phyloP scores from a whole-genome alignment of 371 early-diverging fungal genomes.

The Saksenaea oblongispora region DNA sequence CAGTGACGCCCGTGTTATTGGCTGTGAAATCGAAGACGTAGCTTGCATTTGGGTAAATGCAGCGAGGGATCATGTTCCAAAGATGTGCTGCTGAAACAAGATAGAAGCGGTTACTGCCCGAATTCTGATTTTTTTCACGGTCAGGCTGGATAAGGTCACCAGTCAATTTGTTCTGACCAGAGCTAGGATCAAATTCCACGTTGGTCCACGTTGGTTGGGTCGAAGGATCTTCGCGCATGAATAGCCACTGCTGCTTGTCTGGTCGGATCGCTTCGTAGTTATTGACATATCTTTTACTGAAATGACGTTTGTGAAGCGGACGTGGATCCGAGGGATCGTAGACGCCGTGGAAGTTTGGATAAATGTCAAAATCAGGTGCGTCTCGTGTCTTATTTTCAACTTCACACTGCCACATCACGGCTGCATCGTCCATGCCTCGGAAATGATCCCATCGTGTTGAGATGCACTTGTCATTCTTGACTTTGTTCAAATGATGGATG shows the following conservation, averaged over 20 bases:
- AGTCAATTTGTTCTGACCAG: constrained; percentile 17
- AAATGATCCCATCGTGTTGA: constrained; percentile 37
- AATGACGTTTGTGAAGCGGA: constrained; percentile 12
- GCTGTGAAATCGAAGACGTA: constrained; percentile 32
- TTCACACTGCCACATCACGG: constrained; percentile 38
- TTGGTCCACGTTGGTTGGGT: constrained; percentile 17
- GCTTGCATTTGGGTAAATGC: constrained; percentile 25
- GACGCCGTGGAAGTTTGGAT: constrained; percentile 28
- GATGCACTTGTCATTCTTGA: constrained; percentile 33
- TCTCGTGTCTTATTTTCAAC: constrained; percentile 27
- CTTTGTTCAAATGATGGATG: constrained; percentile 30
- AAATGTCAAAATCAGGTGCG: constrained; percentile 30
- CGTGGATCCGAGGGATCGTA: constrained; percentile 27
- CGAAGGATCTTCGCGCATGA: constrained; percentile 25
- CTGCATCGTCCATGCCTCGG: constrained; percentile 32
- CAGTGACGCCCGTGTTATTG: constrained; percentile 37
- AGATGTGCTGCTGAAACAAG: constrained; percentile 34
- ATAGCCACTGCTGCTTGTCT: constrained; percentile 40
- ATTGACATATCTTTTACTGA: constrained; percentile 17
- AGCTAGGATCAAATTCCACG: constrained; percentile 26
- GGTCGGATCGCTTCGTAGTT: constrained; percentile 30
- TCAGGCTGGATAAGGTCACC: constrained; percentile 24
- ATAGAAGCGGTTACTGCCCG: constrained; percentile 22
- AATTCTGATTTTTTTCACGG: constrained; percentile 20
- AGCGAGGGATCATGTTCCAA: constrained; percentile 37